Percentiles rank a stretch among this genome's conserved stretches.
These are phyloP conservation scores for Fusarium sp. DNA, from an alignment of 2,329 filamentous ascomycete species.

Conservation along the genomic window DNA sequence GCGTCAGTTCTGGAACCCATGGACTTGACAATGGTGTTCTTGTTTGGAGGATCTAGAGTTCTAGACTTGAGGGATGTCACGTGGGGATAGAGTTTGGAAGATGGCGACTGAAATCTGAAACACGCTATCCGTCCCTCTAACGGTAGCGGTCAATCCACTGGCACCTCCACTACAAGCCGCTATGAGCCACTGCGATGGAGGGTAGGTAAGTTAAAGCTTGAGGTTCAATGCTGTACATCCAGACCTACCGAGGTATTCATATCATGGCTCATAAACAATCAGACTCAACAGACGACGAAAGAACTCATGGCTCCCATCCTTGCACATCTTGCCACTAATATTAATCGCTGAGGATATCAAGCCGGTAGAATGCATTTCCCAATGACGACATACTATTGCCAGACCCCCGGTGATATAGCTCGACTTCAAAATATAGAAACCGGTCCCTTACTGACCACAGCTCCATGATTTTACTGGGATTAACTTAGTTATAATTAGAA, in stretches of 20 bases:
- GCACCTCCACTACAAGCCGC: neutral
- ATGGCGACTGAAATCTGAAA: neutral
- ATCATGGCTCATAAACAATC: neutral
- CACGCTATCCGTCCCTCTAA: neutral
- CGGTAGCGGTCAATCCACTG: neutral
- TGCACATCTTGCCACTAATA: neutral
- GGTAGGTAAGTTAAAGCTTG: neutral
- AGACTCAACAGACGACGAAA: neutral
- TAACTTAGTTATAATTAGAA: too few relatives aligned
- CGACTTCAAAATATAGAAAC: neutral
- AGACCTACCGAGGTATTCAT: neutral
- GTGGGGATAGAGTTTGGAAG: neutral
- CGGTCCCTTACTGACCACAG: too few relatives aligned
- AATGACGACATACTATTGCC: neutral
- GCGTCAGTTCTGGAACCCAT: neutral
- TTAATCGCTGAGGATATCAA: neutral
- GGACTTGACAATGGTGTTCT: neutral
- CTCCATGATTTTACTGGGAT: too few relatives aligned
- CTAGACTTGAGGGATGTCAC: neutral
- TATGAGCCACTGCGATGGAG: neutral
- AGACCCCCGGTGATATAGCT: neutral
- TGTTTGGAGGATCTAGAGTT: neutral
- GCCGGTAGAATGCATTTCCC: neutral
- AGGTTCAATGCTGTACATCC: neutral
- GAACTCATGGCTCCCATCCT: neutral